phyloP scores from a whole-genome alignment of 73 alveolate species.

The Paramecium sonneborni region DNA sequence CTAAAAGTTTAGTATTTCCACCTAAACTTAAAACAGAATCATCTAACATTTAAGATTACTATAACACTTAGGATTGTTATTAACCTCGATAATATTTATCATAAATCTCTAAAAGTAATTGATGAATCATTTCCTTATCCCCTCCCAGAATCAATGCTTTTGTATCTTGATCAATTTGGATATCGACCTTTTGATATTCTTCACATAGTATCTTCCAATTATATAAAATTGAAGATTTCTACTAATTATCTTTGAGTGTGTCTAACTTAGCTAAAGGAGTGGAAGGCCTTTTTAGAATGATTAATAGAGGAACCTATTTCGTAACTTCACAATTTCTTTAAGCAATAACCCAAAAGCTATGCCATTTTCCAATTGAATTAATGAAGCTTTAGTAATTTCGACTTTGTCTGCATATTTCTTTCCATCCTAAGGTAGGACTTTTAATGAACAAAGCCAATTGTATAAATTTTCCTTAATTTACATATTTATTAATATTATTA shows the following conservation, averaged over 20 bases:
- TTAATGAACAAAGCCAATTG: slow-evolving; percentile 46
- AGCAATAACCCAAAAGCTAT: slow-evolving; percentile 56
- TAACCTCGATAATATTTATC: slow-evolving; percentile 35
- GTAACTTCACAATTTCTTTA: slow-evolving; percentile 61
- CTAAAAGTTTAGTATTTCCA: background rate
- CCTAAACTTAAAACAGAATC: background rate
- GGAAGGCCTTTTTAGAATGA: slow-evolving; percentile 34
- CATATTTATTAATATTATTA: slow-evolving; percentile 29
- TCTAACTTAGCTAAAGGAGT: slow-evolving; percentile 69
- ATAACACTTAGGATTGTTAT: background rate
- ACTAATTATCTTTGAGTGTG: slow-evolving; percentile 64
- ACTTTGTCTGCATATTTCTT: slow-evolving; percentile 61
- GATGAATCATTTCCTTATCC: slow-evolving; percentile 67
- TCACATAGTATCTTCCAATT: slow-evolving; percentile 83
- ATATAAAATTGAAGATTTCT: slow-evolving; percentile 74
- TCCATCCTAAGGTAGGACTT: slow-evolving; percentile 44
- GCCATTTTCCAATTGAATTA: slow-evolving; percentile 62
- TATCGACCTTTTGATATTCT: slow-evolving; percentile 72
- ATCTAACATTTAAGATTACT: slow-evolving; percentile 13
- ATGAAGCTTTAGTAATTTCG: slow-evolving; percentile 24
- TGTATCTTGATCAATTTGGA: slow-evolving; percentile 74
- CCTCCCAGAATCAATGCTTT: slow-evolving; percentile 70
- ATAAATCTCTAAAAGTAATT: slow-evolving; percentile 53
- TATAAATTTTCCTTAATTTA: slow-evolving; percentile 52
- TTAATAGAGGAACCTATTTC: slow-evolving; percentile 29